phyloP scores from a whole-genome alignment of 805 yeast species.

The Starmerella ratchasimensis region DNA sequence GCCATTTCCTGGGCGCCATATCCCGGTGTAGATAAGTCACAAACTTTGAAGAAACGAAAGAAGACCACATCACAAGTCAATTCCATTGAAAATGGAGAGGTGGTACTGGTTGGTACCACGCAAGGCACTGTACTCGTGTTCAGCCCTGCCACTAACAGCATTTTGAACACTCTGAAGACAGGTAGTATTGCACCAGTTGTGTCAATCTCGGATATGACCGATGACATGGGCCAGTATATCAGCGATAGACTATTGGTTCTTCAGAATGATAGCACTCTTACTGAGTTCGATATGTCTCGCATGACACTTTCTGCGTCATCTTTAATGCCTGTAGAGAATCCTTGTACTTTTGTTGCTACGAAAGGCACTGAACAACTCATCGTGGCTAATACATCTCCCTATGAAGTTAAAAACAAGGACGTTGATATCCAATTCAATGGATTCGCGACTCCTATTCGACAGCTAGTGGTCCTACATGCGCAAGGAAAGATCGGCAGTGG shows the following conservation, averaged over 20 bases:
- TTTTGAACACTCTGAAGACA: conserved; percentile 31
- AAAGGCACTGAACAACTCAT: not conserved
- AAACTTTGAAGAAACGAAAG: conserved; percentile 19
- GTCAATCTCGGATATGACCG: not conserved
- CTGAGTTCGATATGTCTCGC: conserved; percentile 46
- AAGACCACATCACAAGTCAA: conserved; percentile 5
- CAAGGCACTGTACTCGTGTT: conserved; percentile 52
- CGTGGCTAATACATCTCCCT: conserved; percentile 58
- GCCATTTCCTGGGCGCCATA: conserved; percentile 36
- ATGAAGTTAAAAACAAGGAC: conserved; percentile 34
- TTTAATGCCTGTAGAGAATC: conserved; percentile 5
- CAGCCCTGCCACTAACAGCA: conserved; percentile 50
- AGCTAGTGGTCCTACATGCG: conserved; percentile 31
- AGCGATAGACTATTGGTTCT: conserved; percentile 12
- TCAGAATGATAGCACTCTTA: conserved; percentile 27
- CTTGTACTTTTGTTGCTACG: not conserved
- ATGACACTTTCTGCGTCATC: conserved; percentile 29
- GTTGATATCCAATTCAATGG: conserved; percentile 52
- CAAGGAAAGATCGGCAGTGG: too few relatives aligned
- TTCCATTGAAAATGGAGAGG: conserved; percentile 17
- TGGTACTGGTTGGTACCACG: conserved; percentile 47
- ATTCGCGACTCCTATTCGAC: conserved; percentile 54
- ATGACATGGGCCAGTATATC: not conserved
- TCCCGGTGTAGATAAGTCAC: conserved; percentile 3
- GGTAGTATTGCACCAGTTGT: conserved; percentile 8